Base-by-base conservation (phyloP, 2,329 filamentous ascomycete species). In the Coniella vitis region DNA sequence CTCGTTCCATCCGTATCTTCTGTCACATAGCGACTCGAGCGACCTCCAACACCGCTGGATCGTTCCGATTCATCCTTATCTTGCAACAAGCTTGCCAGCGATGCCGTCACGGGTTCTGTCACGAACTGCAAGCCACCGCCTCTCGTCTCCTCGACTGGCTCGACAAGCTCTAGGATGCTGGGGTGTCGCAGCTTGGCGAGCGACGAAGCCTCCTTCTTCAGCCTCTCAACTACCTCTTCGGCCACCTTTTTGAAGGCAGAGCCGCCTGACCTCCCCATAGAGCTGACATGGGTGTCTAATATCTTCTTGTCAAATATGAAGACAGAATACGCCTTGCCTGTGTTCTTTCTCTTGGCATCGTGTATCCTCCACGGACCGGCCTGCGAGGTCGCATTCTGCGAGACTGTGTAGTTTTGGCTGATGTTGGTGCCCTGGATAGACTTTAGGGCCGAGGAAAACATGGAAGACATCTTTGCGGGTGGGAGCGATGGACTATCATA, bases 331-430 rank as follows among this genome's bases (percentile, higher is more conserved):
- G 84, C 68, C 65, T 93, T 95, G 57, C 87, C 88, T 0, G 90
- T 95, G 25, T 86, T 89, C 70, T 96, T 97, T 71, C 94, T 94
- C 74, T 95, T 97, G 51, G 87, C 90, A 70, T 96, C 90, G 75
- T 91, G 91, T 61, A 98, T 93, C 72, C 90, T 95, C 93, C 93
- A 98, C 51, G 90, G 88, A 16, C 93, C 93, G 14, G 90, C 87
- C 45, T 81, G 81, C 45, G 89, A 86, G n/a, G 81, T 84, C 10
- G 86, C 79, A 52, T 80, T 81, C 21, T 83, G 76, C 19, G 88
- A 84, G 56, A 97, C 75, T 58, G 86, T 81, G 69, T 98, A 98
- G 70, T 95, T 94, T 63, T 86, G 83, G 52, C 83, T 84, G 70
- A 98, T 97, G 69, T 96, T 95, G 53, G 87, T 76, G 59, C 79